Evolutionary conservation across 106 monocot species (phyloP), one percentile per base, ranked within the genome.

Genomic region (Allium sativum): DNA sequence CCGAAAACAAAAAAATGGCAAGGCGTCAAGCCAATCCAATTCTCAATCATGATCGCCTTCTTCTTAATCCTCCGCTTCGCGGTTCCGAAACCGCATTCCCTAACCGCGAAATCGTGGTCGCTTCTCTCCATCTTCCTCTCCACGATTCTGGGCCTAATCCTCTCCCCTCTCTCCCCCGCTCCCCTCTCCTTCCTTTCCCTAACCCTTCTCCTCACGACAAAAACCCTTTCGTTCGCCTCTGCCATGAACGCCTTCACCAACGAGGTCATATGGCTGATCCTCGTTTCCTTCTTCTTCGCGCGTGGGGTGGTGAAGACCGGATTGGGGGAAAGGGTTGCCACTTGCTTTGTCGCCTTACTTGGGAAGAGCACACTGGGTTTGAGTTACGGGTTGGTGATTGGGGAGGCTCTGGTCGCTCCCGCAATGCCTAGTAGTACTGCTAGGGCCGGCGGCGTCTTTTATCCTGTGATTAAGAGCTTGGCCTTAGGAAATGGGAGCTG

Each of bases 381-480:
- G 43, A 70, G 77, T 9, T 78, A 82, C 31, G 86, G 95, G 22
- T 77, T 95, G 44, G 84, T 84, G 8, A 40, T 87, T 20, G 87
- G 89, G 18, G 90, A 95, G 72, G 84, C 82, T 7, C 42, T 85
- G 18, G 81, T 95, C 45, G 84, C 95, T 2, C 89, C 95, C 0
- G 95, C 95, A 18, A 89, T 95, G 95, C 95, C 95, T 18, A 95
- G 95, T 31, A 95, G 86, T 4, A 95, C 87, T 0, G 90, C 86
- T 0, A 84, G 95, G 69, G 95, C 86, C 3, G 95, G 86, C 9
- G 95, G 90, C 6, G 95, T 95, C 44, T 95, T 95, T 58, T 54
- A 90, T 20, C 90, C 90, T 4, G 84, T 95, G 21, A 90, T 95
- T 61, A 90, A 86, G 75, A 86, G 86, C 11, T 62, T 95, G 48